Percentiles rank a stretch among this genome's conserved stretches.
These are phyloP conservation scores for Mrakiaceae sp. DNA, from an alignment of 1,284 basidiomycete genomes.

Conservation along the genomic window DNA sequence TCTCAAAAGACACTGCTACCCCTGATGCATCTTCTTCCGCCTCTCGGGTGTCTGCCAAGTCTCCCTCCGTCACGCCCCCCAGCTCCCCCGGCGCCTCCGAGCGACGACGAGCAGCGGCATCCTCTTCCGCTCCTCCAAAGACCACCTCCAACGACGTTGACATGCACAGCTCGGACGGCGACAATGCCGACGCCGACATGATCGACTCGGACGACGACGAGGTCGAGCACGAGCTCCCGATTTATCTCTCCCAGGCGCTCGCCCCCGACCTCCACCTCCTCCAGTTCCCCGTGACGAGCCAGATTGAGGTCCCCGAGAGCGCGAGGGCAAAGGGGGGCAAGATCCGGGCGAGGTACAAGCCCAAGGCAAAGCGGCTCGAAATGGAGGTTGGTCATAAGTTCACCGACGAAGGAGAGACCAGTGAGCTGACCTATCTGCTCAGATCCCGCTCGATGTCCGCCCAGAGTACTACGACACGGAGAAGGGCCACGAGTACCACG, in stretches of 20 bases:
- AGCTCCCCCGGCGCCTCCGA: background rate
- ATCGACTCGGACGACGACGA: conserved; percentile 9
- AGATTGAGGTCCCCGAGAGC: conserved; percentile 9
- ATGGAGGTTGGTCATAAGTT: conserved; percentile 8
- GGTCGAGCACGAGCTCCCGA: conserved; percentile 8
- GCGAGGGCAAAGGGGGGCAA: conserved; percentile 2
- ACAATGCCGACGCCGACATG: background rate
- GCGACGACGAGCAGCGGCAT: background rate
- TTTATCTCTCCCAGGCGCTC: conserved; percentile 16
- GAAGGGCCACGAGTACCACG: conserved; percentile 7
- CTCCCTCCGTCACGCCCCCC: background rate
- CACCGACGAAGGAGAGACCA: no score
- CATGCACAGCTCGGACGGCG: background rate
- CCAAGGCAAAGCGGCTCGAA: conserved; percentile 5
- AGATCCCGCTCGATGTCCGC: conserved; percentile 16
- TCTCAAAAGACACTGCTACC: no score
- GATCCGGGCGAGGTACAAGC: conserved; percentile 14
- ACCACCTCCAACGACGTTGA: background rate
- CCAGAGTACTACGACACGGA: conserved; percentile 14
- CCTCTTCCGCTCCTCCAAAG: background rate
- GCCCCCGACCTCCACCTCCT: conserved; percentile 15
- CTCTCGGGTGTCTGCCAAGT: background rate
- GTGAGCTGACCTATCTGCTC: no score
- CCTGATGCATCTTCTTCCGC: no score
- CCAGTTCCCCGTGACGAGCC: conserved; percentile 15